Conservation (phyloP, 1,139 yeast species). For the Diutina mesorugosa region DNA sequence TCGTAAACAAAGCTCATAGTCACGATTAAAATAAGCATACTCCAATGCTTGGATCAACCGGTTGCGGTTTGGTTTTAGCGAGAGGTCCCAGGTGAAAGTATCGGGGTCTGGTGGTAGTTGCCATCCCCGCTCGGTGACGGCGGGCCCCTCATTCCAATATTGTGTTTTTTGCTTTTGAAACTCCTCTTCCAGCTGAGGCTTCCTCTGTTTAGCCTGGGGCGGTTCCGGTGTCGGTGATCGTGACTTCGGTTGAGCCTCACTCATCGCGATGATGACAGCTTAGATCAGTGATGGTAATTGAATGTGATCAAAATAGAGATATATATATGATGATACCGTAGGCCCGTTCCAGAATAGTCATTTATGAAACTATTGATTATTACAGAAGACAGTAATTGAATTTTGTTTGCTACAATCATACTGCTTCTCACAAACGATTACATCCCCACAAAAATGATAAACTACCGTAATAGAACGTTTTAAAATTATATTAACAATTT, state of each 20-base stretch:
- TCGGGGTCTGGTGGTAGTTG: conserved; percentile 17
- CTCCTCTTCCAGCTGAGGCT: conserved; percentile 47
- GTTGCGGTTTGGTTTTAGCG: conserved; percentile 21
- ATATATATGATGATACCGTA: too few relatives aligned
- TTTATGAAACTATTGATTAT: too few relatives aligned
- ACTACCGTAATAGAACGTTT: too few relatives aligned
- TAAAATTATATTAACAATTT: too few relatives aligned
- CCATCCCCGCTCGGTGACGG: conserved; percentile 34
- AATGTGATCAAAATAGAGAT: too few relatives aligned
- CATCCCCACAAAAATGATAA: too few relatives aligned
- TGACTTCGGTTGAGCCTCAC: not conserved
- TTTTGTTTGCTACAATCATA: too few relatives aligned
- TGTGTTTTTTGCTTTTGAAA: conserved; percentile 29
- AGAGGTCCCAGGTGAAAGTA: conserved; percentile 12
- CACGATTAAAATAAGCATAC: conserved; percentile 33
- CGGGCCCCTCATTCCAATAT: conserved; percentile 38
- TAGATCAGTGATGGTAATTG: not conserved
- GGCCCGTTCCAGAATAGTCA: too few relatives aligned
- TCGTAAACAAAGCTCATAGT: conserved; percentile 30
- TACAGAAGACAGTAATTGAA: too few relatives aligned
- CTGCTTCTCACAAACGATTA: too few relatives aligned
- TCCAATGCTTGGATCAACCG: conserved; percentile 32
- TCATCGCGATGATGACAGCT: not conserved
- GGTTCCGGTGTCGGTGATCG: not conserved
- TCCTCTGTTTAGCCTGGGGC: conserved; percentile 17